These are phyloP conservation scores for Yamadazyma triangularis DNA, from an alignment of 1,139 yeast genomes.

Conservation along the genomic window DNA sequence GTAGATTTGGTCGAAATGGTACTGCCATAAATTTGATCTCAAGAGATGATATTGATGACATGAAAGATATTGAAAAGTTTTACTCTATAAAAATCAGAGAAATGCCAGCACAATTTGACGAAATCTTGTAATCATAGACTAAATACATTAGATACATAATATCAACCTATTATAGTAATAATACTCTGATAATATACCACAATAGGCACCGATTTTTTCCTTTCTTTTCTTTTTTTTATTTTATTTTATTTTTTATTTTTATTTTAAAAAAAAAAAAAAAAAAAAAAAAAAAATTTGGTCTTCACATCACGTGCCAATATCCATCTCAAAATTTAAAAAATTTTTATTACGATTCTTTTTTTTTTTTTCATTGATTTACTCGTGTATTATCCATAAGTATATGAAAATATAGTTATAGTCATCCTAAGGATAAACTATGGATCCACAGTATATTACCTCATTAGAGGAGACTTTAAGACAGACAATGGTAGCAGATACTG, in stretches of 20 bases:
- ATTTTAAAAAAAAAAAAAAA: constrained; percentile 1
- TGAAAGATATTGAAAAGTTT: constrained; percentile 70
- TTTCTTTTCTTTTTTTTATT: too few species aligned
- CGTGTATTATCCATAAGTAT: not conserved
- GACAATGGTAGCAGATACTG: constrained; percentile 73
- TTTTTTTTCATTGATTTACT: too few species aligned
- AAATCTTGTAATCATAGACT: constrained; percentile 3
- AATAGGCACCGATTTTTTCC: too few species aligned
- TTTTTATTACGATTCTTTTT: constrained; percentile 2
- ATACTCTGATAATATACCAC: too few species aligned
- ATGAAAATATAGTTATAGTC: too few species aligned
- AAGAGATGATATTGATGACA: constrained; percentile 52
- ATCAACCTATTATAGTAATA: too few species aligned
- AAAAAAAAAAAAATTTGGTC: not conserved
- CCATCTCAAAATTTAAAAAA: constrained; percentile 2
- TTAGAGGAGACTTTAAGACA: constrained; percentile 76
- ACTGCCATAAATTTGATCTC: constrained; percentile 89
- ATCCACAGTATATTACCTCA: constrained; percentile 60
- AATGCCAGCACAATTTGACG: constrained; percentile 71
- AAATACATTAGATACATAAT: not conserved
- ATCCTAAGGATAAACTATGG: constrained; percentile 51
- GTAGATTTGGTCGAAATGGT: constrained; percentile 95
- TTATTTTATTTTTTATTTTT: constrained; percentile 1
- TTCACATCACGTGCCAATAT: not conserved
- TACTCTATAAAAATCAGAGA: constrained; percentile 77